These are phyloP conservation scores for Ceratocystis alfenasii DNA, from an alignment of 2,329 filamentous ascomycete species.

Conservation along the genomic window DNA sequence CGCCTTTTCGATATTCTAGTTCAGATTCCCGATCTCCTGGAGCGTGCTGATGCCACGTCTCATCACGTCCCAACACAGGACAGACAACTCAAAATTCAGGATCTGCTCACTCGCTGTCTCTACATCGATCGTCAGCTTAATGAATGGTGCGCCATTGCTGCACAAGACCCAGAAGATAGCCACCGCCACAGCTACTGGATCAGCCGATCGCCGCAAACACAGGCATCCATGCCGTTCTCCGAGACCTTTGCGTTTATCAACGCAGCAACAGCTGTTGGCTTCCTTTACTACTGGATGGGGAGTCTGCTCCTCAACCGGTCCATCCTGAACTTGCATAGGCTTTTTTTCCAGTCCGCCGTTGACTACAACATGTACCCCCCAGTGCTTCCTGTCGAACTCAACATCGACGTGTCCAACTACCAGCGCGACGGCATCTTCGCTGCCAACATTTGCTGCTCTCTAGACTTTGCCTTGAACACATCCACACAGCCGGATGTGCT, in stretches of 20 bases:
- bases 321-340: slow-evolving; percentile 36
- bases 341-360: slow-evolving; percentile 36
- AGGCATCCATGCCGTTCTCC: slow-evolving; percentile 33
- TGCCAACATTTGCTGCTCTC: slow-evolving; percentile 38
- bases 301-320: slow-evolving; percentile 40
- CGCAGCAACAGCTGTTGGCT: slow-evolving; percentile 34
- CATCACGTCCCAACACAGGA: slow-evolving; percentile 32
- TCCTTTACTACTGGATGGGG: slow-evolving; percentile 44
- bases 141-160: slow-evolving; percentile 35
- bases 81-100: slow-evolving; percentile 36
- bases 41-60: slow-evolving; percentile 35
- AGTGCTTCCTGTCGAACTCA: slow-evolving; percentile 31
- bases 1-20: slow-evolving; percentile 41
- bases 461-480: slow-evolving; percentile 37
- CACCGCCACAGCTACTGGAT: slow-evolving; percentile 30
- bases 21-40: slow-evolving; percentile 37
- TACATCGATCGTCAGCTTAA: slow-evolving; percentile 38
- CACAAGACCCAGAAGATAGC: slow-evolving; percentile 24
- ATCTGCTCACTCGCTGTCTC: slow-evolving; percentile 38
- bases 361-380: slow-evolving; percentile 31
- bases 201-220: slow-evolving; percentile 24
- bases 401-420: slow-evolving; percentile 35
- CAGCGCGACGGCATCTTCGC: slow-evolving; percentile 36
- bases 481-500: slow-evolving; percentile 39
- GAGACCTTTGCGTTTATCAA: slow-evolving; percentile 37